Base-by-base conservation (phyloP, 2,329 filamentous ascomycete genomes). In the Pezizomycotina sp. region DNA sequence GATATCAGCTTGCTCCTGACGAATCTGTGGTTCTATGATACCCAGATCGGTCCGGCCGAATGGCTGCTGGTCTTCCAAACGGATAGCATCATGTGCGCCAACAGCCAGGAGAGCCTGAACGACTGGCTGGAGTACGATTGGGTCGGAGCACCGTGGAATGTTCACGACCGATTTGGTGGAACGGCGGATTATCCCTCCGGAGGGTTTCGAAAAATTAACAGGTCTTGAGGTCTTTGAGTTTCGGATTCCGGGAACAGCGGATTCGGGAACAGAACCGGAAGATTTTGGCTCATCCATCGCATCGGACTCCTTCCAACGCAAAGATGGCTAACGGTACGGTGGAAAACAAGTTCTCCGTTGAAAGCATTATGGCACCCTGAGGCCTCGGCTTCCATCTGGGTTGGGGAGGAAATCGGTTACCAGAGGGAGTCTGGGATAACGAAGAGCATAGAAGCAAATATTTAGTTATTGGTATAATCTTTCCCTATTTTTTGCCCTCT, bases 381-480 rank as follows among this genome's bases (percentile, higher is more conserved):
- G 48, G 66, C 68, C 9, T 71, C 66, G 68, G 68, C 21, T 71
- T 68, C 50, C 67, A 71, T 50, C 66, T 63, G 1, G 66, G 65
- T 15, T 61, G 61, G 8, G 61, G 60, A 35, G 66, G 66, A 27
- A 49, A 48, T 6, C 58, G 50, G 30, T 52, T 70, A n/a, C 61
- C 65, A 38, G 42, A 48, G 7, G 55, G 53, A 1, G 60, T 70
- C 27, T 71, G 66, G 66, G 63, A 62, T 21, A 60, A 55, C 5
- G 60, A 61, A 0, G 56, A 59, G 43, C 47, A 58, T 49, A 56
- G 68, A 60, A 59, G 43, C 62, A 66, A 41, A 63, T 70, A 22
- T 69, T 62, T 60, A 56, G 62, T 13, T 71, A 71, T 51, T 71
- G 41, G 41, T 43, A 34, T n/a, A 10, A 36, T 26, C 24, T n/a